A percentile compares a stretch with the other conserved stretches of the same genome.
Conservation (phyloP, 345 rosid genomes). For the Eucalyptus sp. region DNA sequence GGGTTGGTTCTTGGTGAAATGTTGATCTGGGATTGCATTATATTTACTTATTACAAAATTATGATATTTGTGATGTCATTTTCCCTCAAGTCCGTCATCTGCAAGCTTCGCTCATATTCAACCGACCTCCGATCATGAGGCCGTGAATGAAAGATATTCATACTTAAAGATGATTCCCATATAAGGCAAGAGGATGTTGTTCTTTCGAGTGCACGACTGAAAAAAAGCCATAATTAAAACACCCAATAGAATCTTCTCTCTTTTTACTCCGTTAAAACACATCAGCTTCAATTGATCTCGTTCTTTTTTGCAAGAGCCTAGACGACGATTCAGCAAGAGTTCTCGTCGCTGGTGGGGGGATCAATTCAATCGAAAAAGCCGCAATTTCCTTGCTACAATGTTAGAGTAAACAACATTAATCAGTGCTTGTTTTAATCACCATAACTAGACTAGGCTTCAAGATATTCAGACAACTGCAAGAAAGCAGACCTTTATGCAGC, state of each 20-base stretch:
- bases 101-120: background rate
- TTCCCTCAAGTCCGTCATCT: background rate
- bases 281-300: background rate
- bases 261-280: background rate
- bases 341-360: background rate
- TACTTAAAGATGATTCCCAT: background rate
- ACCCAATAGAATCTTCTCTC: background rate
- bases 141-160: background rate
- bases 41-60: too few species aligned
- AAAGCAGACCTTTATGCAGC: background rate
- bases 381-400: too few species aligned
- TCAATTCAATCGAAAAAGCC: too few species aligned
- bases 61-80: too few species aligned
- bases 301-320: accelerated
- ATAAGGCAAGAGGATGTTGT: background rate
- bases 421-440: background rate
- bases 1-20: background rate
- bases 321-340: background rate
- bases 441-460: background rate
- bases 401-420: too few species aligned
- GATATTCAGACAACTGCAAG: background rate
- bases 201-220: background rate
- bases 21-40: accelerated
- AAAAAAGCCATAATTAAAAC: background rate
- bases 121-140: background rate